These are phyloP conservation scores for Biscogniauxia sp. DNA, from an alignment of 2,329 filamentous ascomycete species.

Conservation along the genomic window DNA sequence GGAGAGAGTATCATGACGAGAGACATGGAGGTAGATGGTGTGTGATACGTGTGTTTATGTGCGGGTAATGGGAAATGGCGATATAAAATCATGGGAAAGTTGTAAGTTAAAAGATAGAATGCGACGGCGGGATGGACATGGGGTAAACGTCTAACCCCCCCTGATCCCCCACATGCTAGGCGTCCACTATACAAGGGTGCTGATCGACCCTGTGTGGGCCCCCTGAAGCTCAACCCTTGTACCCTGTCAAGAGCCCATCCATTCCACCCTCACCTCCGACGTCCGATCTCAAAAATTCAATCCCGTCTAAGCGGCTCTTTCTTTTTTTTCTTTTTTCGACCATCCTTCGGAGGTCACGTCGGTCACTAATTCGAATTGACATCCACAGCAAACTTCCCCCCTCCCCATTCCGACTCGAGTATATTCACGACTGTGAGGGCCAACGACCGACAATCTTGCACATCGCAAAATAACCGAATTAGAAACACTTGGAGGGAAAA, in stretches of 20 bases:
- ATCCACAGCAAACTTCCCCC: not conserved
- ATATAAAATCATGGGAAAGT: not conserved
- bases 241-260: not conserved
- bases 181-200: not conserved
- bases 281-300: constrained; percentile 11
- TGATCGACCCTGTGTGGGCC: not conserved
- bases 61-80: too few relatives aligned
- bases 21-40: not conserved
- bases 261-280: constrained; percentile 6
- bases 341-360: not conserved
- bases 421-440: not conserved
- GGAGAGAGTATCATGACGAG: not conserved
- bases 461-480: too few relatives aligned
- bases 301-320: not conserved
- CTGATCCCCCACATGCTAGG: not conserved
- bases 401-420: not conserved
- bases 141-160: not conserved
- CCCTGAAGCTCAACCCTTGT: not conserved
- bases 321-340: not conserved
- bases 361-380: not conserved
- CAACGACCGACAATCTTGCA: too few relatives aligned
- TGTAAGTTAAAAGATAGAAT: not conserved
- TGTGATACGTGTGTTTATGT: not conserved
- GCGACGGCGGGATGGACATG: too few relatives aligned
- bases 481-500: not conserved